Evolutionary conservation across 768 basidiomycete genomes (phyloP).

Genomic region (Lentinula aciculospora): DNA sequence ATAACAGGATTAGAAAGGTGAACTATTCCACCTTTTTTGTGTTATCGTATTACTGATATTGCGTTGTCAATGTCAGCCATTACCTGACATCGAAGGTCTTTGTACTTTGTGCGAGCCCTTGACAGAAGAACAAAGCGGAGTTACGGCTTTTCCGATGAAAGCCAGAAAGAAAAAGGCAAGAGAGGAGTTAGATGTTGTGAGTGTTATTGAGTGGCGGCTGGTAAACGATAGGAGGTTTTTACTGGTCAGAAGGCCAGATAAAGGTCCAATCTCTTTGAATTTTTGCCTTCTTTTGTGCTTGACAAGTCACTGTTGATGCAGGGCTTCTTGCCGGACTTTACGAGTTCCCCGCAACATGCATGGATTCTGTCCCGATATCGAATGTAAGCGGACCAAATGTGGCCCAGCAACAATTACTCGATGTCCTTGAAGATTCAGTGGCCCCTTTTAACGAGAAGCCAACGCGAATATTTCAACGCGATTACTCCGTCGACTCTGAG

Average conservation of each 20-base stretch:
- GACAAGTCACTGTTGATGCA: constrained; percentile 22
- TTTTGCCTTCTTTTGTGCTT: neutral
- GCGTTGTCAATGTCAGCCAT: constrained; percentile 1
- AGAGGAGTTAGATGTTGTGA: constrained; percentile 81
- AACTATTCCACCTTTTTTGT: neutral
- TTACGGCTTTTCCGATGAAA: constrained; percentile 87
- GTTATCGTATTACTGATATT: neutral
- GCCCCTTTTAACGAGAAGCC: constrained; percentile 4
- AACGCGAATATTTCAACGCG: neutral
- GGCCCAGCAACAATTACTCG: constrained; percentile 29
- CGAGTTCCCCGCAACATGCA: constrained; percentile 72
- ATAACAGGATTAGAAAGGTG: constrained; percentile 20
- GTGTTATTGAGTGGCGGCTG: constrained; percentile 75
- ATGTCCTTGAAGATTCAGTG: constrained; percentile 29
- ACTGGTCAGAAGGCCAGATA: constrained; percentile 76
- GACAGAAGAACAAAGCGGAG: constrained; percentile 25
- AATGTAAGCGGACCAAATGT: constrained; percentile 24
- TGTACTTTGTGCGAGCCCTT: constrained; percentile 67
- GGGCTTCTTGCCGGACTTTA: constrained; percentile 87
- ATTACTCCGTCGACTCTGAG: neutral
- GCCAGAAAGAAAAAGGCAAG: constrained; percentile 75
- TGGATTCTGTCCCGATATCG: constrained; percentile 42
- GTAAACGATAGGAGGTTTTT: constrained; percentile 54
- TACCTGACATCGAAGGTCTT: constrained; percentile 70
- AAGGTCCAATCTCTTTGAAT: constrained; percentile 41